Evolutionary conservation across 768 basidiomycete genomes (phyloP).

Genomic region (Serpula lacrymans): DNA sequence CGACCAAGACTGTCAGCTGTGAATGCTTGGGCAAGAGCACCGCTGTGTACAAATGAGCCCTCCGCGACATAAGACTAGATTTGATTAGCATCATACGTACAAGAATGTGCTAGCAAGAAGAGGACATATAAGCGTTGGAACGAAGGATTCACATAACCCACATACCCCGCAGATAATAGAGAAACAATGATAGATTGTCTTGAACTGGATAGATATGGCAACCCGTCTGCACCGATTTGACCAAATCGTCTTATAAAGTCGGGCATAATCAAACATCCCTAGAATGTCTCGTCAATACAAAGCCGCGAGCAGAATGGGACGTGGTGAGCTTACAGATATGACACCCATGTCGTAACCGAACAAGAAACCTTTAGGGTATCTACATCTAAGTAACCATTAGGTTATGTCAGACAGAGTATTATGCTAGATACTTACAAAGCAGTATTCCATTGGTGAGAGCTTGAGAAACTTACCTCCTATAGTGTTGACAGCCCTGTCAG

Average conservation of each 20-base stretch:
- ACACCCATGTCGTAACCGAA: slow-evolving; percentile 80
- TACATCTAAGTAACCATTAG: neutral
- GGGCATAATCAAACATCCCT: slow-evolving; percentile 79
- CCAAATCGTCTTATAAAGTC: slow-evolving; percentile 75
- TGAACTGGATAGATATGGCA: slow-evolving; percentile 50
- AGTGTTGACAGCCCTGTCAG: no score
- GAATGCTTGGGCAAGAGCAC: slow-evolving; percentile 67
- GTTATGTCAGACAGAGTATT: neutral
- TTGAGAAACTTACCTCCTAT: slow-evolving; percentile 18
- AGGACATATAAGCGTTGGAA: slow-evolving; percentile 1
- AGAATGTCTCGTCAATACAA: neutral
- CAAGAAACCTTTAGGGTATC: slow-evolving; percentile 44
- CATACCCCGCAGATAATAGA: slow-evolving; percentile 69
- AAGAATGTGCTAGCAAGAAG: slow-evolving; percentile 43
- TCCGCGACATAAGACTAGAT: slow-evolving; percentile 7
- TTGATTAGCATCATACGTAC: slow-evolving; percentile 29
- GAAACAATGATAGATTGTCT: slow-evolving; percentile 79
- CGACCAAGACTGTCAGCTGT: slow-evolving; percentile 73
- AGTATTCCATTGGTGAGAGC: neutral
- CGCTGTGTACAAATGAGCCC: no score
- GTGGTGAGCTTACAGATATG: slow-evolving; percentile 61
- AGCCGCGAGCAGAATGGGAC: neutral
- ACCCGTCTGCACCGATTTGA: slow-evolving; percentile 43
- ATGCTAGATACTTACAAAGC: no score
- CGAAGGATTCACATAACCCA: neutral